phyloP scores from a whole-genome alignment of 2,329 filamentous ascomycete species.

The Cercospora sp. region DNA sequence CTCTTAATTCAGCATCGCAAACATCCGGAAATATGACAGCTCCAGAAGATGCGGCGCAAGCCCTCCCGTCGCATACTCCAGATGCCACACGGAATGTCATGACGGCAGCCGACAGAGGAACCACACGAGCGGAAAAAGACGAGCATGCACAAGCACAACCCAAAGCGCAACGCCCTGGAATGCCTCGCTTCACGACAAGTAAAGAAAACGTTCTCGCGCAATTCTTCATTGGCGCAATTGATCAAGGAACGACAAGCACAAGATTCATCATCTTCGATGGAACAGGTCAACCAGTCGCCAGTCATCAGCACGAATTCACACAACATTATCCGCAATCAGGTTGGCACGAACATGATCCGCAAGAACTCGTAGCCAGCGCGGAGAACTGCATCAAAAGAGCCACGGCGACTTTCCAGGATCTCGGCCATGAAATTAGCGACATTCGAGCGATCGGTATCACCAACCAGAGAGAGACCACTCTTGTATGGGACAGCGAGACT shows the following conservation, averaged over 20 bases:
- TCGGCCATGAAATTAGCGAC: slow-evolving; percentile 66
- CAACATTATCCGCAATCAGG: slow-evolving; percentile 83
- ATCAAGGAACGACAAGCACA: slow-evolving; percentile 87
- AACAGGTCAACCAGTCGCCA: slow-evolving; percentile 72
- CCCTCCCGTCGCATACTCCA: slow-evolving; percentile 11
- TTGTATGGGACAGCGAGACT: slow-evolving; percentile 80
- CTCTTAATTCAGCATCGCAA: background rate
- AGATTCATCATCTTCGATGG: slow-evolving; percentile 89
- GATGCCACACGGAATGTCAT: slow-evolving; percentile 11
- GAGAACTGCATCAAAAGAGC: slow-evolving; percentile 78
- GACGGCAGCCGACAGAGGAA: slow-evolving; percentile 19
- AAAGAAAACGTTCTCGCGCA: slow-evolving; percentile 39
- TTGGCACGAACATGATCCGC: slow-evolving; percentile 87
- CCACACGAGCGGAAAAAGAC: slow-evolving; percentile 15
- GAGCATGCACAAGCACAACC: slow-evolving; percentile 6
- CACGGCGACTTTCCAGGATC: slow-evolving; percentile 66
- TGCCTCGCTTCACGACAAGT: slow-evolving; percentile 38
- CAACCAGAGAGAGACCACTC: slow-evolving; percentile 83
- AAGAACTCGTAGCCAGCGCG: slow-evolving; percentile 72
- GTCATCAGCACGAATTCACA: slow-evolving; percentile 82
- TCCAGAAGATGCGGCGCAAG: slow-evolving; percentile 10
- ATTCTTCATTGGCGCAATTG: slow-evolving; percentile 80
- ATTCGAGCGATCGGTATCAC: slow-evolving; percentile 79
- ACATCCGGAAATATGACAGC: background rate
- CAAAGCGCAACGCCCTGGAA: slow-evolving; percentile 28